These are phyloP conservation scores for Dissophora globulifera DNA, from an alignment of 192 early-diverging fungal genomes.

Conservation along the genomic window DNA sequence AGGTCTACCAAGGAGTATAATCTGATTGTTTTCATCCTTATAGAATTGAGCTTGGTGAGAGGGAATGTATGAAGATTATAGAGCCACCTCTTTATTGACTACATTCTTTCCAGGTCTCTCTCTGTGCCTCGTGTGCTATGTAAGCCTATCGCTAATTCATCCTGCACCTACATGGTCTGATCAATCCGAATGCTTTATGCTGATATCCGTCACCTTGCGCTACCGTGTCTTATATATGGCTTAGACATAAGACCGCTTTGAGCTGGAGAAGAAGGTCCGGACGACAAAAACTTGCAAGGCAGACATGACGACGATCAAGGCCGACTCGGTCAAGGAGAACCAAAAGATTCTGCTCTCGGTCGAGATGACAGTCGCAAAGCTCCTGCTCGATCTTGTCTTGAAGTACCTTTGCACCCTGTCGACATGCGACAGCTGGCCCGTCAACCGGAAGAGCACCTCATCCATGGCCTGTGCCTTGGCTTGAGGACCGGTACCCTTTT, in stretches of 20 bases:
- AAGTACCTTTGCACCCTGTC: conserved; percentile 90
- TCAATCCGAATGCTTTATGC: no score
- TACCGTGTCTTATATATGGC: no score
- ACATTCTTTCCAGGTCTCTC: no score
- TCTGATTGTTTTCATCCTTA: no score
- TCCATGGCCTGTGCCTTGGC: conserved; percentile 63
- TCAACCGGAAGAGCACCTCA: conserved; percentile 70
- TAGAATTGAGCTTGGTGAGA: no score
- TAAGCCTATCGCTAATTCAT: no score
- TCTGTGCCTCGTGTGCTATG: no score
- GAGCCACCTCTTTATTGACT: no score
- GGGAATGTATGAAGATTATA: no score
- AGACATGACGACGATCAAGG: conserved; percentile 84
- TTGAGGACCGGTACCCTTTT: conserved; percentile 42
- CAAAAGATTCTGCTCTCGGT: conserved; percentile 91
- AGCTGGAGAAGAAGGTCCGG: conserved; percentile 88
- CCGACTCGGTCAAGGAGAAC: conserved; percentile 86
- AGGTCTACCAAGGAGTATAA: no score
- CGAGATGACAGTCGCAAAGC: conserved; percentile 88
- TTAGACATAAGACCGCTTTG: conserved; percentile 69
- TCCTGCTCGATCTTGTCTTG: conserved; percentile 90
- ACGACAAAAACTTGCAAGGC: conserved; percentile 95
- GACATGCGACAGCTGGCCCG: conserved; percentile 72
- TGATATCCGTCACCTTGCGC: no score
- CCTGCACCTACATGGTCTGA: no score